Evolutionary conservation across 306 rosid genomes (phyloP).

Genomic region (Leucaena leucocephala): DNA sequence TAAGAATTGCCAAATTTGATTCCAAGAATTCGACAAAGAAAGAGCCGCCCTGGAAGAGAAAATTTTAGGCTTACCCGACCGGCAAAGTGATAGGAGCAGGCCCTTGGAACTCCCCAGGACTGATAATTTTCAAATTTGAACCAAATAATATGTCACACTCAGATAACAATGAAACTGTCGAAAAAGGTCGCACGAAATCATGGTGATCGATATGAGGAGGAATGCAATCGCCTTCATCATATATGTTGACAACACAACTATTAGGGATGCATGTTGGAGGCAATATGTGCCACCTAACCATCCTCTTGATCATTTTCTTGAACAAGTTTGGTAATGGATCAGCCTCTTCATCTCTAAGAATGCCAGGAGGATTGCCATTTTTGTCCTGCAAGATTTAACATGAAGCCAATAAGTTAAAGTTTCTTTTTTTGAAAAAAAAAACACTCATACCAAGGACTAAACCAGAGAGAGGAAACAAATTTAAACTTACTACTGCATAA

Average conservation of each 20-base stretch:
- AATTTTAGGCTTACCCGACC: constrained; percentile 10
- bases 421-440: background rate
- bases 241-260: constrained; percentile 77
- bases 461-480: background rate
- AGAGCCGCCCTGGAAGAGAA: background rate
- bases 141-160: constrained; percentile 58
- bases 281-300: constrained; percentile 54
- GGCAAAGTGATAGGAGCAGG: constrained; percentile 47
- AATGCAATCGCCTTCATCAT: constrained; percentile 69
- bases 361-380: constrained; percentile 64
- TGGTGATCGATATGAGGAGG: constrained; percentile 74
- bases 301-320: constrained; percentile 63
- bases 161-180: constrained; percentile 50
- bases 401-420: background rate
- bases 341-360: constrained; percentile 55
- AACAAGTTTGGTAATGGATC: constrained; percentile 62
- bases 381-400: constrained; percentile 50
- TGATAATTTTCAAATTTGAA: constrained; percentile 31
- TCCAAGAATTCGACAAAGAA: background rate
- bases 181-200: constrained; percentile 61
- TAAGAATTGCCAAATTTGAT: no score
- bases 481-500: constrained; percentile 54
- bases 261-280: constrained; percentile 57
- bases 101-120: constrained; percentile 58
- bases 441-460: background rate